Percentiles rank a stretch among this genome's conserved stretches.
These are phyloP conservation scores for Diaporthe sp. DNA, from an alignment of 2,329 filamentous ascomycete genomes.

Conservation along the genomic window DNA sequence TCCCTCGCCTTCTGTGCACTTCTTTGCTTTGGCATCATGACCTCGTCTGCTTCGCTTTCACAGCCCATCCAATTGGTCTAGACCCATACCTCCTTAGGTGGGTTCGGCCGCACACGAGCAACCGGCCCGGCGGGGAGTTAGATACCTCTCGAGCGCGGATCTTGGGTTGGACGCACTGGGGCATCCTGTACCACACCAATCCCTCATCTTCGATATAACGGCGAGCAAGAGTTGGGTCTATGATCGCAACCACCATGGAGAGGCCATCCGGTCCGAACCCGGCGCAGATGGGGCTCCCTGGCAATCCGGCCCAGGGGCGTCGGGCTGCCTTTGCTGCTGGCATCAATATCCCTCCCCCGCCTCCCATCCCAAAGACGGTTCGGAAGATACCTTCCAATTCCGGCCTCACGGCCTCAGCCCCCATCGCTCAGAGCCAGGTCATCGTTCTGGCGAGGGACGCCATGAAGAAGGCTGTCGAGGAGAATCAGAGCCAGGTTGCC, in stretches of 20 bases:
- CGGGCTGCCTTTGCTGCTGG: constrained; percentile 48
- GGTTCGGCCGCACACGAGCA: constrained; percentile 18
- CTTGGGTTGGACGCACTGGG: constrained; percentile 19
- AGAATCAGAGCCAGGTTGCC: constrained; percentile 74
- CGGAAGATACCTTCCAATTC: constrained; percentile 63
- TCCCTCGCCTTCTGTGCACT: constrained; percentile 18
- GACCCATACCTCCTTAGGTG: constrained; percentile 23
- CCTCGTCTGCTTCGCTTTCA: constrained; percentile 29
- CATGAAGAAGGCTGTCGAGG: constrained; percentile 76
- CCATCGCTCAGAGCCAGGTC: constrained; percentile 74
- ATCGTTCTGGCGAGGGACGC: constrained; percentile 76
- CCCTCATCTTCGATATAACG: constrained; percentile 6
- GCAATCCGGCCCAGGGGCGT: constrained; percentile 54
- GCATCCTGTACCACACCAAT: constrained; percentile 18
- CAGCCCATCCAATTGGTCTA: constrained; percentile 38
- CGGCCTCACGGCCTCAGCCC: constrained; percentile 63
- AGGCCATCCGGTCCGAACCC: constrained; percentile 44
- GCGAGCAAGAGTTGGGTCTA: constrained; percentile 29
- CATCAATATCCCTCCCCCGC: constrained; percentile 58
- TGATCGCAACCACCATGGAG: constrained; percentile 43
- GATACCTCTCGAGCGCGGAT: constrained; percentile 21
- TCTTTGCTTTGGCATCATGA: constrained; percentile 40
- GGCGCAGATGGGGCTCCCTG: constrained; percentile 51
- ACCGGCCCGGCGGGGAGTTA: not conserved
- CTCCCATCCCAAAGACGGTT: constrained; percentile 60